These are phyloP conservation scores for Raffaelea albimanens DNA, from an alignment of 2,329 filamentous ascomycete species.

Conservation along the genomic window DNA sequence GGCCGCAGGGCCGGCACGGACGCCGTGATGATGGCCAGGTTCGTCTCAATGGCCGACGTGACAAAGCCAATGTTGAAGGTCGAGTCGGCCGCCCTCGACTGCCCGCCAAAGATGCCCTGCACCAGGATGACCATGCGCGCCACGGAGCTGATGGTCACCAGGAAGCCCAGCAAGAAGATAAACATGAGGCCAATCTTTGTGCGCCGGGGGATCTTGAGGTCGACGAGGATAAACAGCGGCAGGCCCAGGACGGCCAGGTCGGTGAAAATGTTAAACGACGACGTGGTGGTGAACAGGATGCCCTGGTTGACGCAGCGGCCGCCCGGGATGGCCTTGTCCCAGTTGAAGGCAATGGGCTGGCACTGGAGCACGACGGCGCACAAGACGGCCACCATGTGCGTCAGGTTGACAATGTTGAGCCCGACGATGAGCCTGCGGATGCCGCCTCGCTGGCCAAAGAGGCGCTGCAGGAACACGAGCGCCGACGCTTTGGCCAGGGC, in stretches of 20 bases:
- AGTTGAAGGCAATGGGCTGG: conserved; percentile 16
- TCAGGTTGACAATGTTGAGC: conserved; percentile 20
- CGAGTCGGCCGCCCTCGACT: conserved; percentile 13
- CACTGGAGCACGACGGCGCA: conserved; percentile 23
- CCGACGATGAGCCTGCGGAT: conserved; percentile 20
- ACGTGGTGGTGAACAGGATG: conserved; percentile 19
- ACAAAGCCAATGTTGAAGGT: conserved; percentile 24
- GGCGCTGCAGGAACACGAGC: conserved; percentile 20
- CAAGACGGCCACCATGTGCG: conserved; percentile 20
- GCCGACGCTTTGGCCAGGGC: conserved; percentile 24
- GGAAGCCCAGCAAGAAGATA: conserved; percentile 20
- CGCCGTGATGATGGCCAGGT: conserved; percentile 29
- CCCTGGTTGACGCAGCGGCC: conserved; percentile 18
- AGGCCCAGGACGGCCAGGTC: conserved; percentile 32
- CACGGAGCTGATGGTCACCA: conserved; percentile 25
- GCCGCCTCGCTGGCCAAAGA: conserved; percentile 20
- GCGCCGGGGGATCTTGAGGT: conserved; percentile 18
- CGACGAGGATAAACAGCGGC: conserved; percentile 24
- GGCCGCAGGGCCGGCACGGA: conserved; percentile 17
- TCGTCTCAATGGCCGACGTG: conserved; percentile 27
- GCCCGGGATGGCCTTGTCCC: conserved; percentile 16
- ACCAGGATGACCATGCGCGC: conserved; percentile 19
- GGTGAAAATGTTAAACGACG: conserved; percentile 28
- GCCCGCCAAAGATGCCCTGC: conserved; percentile 15
- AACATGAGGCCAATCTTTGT: conserved; percentile 20